Percentiles rank a stretch among this genome's conserved stretches.
Conservation (phyloP, 2,329 filamentous ascomycete species). For the Exophiala spinifera region DNA sequence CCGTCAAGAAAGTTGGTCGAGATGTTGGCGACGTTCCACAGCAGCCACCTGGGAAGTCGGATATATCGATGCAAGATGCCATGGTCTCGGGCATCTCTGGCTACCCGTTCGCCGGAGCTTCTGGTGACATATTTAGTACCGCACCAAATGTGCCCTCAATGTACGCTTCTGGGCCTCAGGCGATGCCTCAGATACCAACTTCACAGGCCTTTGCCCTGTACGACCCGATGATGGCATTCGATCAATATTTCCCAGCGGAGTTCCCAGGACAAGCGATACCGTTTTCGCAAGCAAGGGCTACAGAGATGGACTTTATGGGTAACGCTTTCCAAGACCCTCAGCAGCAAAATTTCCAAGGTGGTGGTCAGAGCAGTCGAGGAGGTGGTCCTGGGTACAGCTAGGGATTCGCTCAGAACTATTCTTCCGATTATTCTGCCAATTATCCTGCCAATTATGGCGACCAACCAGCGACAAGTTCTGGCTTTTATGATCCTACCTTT, state of each 20-base stretch:
- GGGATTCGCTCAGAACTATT: not conserved
- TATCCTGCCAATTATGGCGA: not conserved
- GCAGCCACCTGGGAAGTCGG: constrained; percentile 18
- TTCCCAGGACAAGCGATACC: constrained; percentile 12
- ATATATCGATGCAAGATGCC: constrained; percentile 5
- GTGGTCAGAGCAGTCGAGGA: constrained; percentile 3
- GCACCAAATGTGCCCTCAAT: constrained; percentile 9
- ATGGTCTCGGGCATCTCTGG: constrained; percentile 10
- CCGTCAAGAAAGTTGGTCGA: constrained; percentile 35
- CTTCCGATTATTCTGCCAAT: not conserved
- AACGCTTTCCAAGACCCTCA: constrained; percentile 22
- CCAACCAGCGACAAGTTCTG: too few species aligned
- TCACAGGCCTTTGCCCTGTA: constrained; percentile 18
- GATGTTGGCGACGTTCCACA: constrained; percentile 33
- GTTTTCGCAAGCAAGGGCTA: constrained; percentile 15
- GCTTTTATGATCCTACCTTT: too few species aligned
- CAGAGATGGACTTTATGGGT: constrained; percentile 29
- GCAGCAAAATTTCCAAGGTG: constrained; percentile 7
- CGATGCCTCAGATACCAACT: constrained; percentile 12
- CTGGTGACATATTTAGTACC: constrained; percentile 3
- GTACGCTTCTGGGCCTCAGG: constrained; percentile 11
- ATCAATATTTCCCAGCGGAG: constrained; percentile 27
- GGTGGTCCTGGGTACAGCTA: constrained; percentile 4
- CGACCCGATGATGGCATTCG: constrained; percentile 27
- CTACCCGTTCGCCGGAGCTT: not conserved